Percentiles rank a stretch among this genome's conserved stretches.
Conservation (phyloP, 2,329 filamentous ascomycete species). For the Botrytis porri region DNA sequence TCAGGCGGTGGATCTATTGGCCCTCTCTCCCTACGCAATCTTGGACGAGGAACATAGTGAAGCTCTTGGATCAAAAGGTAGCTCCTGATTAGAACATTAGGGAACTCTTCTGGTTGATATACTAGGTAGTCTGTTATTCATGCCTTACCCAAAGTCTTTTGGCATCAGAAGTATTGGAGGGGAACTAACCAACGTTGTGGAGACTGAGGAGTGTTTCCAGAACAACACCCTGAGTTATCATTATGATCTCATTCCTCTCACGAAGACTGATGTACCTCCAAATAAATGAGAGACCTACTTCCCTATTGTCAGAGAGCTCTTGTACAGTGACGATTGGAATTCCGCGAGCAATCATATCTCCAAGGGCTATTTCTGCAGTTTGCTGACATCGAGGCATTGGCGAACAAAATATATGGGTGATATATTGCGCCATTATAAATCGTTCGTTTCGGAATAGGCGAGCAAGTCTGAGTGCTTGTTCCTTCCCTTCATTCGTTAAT, state of each 20-base stretch:
- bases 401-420: conserved; percentile 1
- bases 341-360: neutral
- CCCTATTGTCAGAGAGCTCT: neutral
- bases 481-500: neutral
- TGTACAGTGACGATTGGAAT: neutral
- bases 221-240: neutral
- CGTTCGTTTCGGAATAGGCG: neutral
- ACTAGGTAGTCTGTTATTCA: neutral
- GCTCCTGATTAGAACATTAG: neutral
- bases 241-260: neutral
- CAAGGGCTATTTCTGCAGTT: neutral
- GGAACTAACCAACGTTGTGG: neutral
- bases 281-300: neutral
- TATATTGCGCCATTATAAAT: neutral
- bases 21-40: neutral
- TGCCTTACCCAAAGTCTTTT: neutral
- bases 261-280: neutral
- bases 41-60: neutral
- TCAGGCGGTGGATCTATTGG: neutral
- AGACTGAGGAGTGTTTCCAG: neutral
- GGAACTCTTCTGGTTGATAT: neutral
- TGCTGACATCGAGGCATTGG: neutral
- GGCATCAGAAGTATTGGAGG: fast-evolving
- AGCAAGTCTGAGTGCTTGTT: neutral
- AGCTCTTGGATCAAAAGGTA: neutral